These are phyloP conservation scores for Botrytis cinerea DNA, from an alignment of 2,329 filamentous ascomycete genomes.

Conservation along the genomic window DNA sequence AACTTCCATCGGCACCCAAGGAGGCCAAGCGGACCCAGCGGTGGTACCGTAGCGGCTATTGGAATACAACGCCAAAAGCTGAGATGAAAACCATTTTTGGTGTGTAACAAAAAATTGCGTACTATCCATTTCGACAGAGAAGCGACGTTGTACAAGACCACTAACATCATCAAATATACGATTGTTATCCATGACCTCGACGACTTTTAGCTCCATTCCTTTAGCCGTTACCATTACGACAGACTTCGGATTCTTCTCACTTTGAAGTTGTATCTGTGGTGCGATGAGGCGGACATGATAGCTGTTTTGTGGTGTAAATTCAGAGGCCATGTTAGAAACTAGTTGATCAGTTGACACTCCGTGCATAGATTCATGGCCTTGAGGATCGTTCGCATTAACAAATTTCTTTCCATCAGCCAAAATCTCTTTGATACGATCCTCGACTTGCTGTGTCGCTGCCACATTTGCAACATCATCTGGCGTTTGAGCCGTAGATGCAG, in stretches of 20 bases:
- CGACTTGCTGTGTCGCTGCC: constrained; percentile 61
- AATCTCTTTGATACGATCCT: constrained; percentile 84
- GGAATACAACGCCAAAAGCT: constrained; percentile 88
- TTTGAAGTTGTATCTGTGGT: constrained; percentile 96
- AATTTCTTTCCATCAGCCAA: constrained; percentile 82
- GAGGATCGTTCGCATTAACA: constrained; percentile 65
- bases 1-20: constrained; percentile 97
- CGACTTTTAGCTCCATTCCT: constrained; percentile 95
- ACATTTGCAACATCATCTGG: constrained; percentile 29
- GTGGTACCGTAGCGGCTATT: constrained; percentile 90
- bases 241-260: constrained; percentile 95
- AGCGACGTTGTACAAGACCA: constrained; percentile 90
- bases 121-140: constrained; percentile 94
- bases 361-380: constrained; percentile 42
- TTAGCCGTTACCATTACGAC: constrained; percentile 97
- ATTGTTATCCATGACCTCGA: constrained; percentile 97
- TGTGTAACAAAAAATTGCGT: constrained; percentile 98
- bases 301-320: constrained; percentile 88
- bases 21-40: constrained; percentile 86
- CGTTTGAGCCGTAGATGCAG: constrained; percentile 32
- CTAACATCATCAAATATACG: constrained; percentile 90
- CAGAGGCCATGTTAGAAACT: constrained; percentile 75
- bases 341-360: constrained; percentile 59
- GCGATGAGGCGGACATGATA: constrained; percentile 95
- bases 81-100: constrained; percentile 83